phyloP scores from a whole-genome alignment of 2,329 filamentous ascomycete species.

The Aspergillus cejpii region DNA sequence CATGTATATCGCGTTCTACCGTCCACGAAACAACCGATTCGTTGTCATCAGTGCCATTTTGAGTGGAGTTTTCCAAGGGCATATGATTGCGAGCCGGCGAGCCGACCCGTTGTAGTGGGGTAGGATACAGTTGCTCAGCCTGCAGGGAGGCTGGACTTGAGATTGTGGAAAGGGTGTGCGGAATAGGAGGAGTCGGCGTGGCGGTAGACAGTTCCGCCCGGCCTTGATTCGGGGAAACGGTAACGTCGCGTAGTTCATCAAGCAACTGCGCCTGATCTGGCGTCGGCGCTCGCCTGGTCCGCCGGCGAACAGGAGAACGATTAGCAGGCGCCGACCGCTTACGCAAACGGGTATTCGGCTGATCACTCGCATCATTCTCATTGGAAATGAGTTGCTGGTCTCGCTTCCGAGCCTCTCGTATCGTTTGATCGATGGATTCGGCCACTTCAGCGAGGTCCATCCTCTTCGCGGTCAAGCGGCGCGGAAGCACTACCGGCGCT shows the following conservation, averaged over 20 bases:
- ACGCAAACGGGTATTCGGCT: conserved; percentile 12
- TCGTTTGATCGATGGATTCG: conserved; percentile 27
- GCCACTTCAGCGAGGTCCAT: conserved; percentile 31
- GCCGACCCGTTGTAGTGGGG: conserved; percentile 19
- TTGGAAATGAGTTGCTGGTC: conserved; percentile 22
- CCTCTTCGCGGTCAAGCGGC: conserved; percentile 26
- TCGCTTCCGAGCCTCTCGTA: conserved; percentile 20
- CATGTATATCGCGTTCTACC: conserved; percentile 33
- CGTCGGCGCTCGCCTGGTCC: conserved; percentile 28
- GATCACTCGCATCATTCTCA: conserved; percentile 6
- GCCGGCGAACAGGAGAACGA: conserved; percentile 15
- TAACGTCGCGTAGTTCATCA: conserved; percentile 24
- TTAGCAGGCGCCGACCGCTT: conserved; percentile 11
- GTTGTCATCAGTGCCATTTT: conserved; percentile 25
- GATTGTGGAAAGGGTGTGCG: conserved; percentile 28
- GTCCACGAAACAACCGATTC: conserved; percentile 31
- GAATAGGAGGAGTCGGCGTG: conserved; percentile 33
- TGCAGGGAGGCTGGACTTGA: conserved; percentile 24
- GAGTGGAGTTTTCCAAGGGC: conserved; percentile 16
- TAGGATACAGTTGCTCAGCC: conserved; percentile 25
- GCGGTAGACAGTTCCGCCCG: conserved; percentile 20
- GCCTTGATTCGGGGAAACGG: conserved; percentile 15
- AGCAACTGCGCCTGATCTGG: conserved; percentile 31
- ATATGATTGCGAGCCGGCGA: conserved; percentile 9
- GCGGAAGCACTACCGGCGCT: conserved; percentile 31